Percentiles rank a stretch among this genome's conserved stretches.
These are phyloP conservation scores for Huntiella decipiens DNA, from an alignment of 2,329 filamentous ascomycete species.

Conservation along the genomic window DNA sequence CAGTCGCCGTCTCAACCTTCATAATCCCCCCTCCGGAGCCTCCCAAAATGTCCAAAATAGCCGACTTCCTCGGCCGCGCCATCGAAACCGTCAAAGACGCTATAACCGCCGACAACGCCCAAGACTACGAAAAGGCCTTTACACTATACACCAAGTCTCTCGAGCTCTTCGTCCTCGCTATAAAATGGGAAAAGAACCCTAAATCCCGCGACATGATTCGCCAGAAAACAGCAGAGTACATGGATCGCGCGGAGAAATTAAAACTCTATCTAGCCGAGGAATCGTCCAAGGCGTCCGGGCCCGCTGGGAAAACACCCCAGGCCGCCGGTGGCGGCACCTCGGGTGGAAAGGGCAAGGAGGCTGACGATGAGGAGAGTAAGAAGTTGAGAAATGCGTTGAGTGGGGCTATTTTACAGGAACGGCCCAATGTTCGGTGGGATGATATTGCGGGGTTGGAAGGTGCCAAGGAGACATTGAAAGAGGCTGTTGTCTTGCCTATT, in stretches of 20 bases:
- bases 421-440: slow-evolving; percentile 94
- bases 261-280: slow-evolving; percentile 71
- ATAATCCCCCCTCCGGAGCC: background rate
- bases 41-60: slow-evolving; percentile 19
- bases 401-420: slow-evolving; percentile 83
- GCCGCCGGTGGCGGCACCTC: slow-evolving; percentile 54
- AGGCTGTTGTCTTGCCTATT: slow-evolving; percentile 92
- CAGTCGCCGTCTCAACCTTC: too few relatives aligned
- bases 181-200: slow-evolving; percentile 99
- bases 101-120: slow-evolving; percentile 86
- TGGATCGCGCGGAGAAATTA: slow-evolving; percentile 95
- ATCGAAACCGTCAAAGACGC: slow-evolving; percentile 96
- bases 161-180: slow-evolving; percentile 93
- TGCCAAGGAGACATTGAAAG: slow-evolving; percentile 92
- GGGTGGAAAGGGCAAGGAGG: slow-evolving; percentile 38
- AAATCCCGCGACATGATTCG: slow-evolving; percentile 96
- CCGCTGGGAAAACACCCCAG: slow-evolving; percentile 29
- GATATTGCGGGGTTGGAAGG: slow-evolving; percentile 88
- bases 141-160: slow-evolving; percentile 89
- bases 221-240: slow-evolving; percentile 86
- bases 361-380: slow-evolving; percentile 80
- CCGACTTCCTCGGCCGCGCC: slow-evolving; percentile 89
- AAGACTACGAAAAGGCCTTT: slow-evolving; percentile 94
- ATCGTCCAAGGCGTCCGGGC: slow-evolving; percentile 43
- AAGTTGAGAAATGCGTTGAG: slow-evolving; percentile 81